Percentiles rank a stretch among this genome's conserved stretches.
These are phyloP conservation scores for Mycena venus DNA, from an alignment of 768 basidiomycete species.

Conservation along the genomic window DNA sequence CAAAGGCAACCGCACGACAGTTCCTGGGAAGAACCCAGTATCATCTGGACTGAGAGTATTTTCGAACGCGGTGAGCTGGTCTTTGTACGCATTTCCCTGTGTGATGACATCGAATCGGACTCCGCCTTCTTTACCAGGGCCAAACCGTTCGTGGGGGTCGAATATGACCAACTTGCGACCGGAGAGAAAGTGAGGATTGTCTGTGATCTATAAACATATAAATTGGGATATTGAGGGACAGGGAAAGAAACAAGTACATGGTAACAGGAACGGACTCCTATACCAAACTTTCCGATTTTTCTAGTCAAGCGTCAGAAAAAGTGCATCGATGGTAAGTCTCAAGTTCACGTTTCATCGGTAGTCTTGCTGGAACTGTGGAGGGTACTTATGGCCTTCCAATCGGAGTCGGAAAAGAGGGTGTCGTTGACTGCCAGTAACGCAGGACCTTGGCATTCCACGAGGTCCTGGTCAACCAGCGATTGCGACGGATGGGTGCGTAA, in stretches of 20 bases:
- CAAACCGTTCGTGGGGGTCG: constrained; percentile 43
- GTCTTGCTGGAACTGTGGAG: constrained; percentile 46
- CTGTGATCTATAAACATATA: constrained; percentile 45
- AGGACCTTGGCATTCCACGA: constrained; percentile 42
- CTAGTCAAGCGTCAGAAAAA: constrained; percentile 23
- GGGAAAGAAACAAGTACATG: constrained; percentile 35
- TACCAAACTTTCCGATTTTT: constrained; percentile 48
- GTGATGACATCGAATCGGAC: constrained; percentile 23
- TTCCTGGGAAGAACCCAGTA: constrained; percentile 27
- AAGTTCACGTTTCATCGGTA: constrained; percentile 40
- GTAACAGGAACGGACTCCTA: constrained; percentile 47
- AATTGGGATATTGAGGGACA: not conserved
- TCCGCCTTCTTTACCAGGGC: constrained; percentile 31
- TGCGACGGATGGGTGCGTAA: constrained; percentile 34
- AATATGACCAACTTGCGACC: constrained; percentile 41
- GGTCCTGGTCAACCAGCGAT: constrained; percentile 32
- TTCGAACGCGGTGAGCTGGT: constrained; percentile 43
- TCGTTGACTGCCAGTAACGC: constrained; percentile 46
- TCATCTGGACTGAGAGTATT: constrained; percentile 3
- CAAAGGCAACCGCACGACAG: constrained; percentile 47
- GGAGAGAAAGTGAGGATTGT: constrained; percentile 47
- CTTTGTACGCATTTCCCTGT: constrained; percentile 13
- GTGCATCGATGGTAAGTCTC: not conserved
- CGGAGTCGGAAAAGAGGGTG: constrained; percentile 38
- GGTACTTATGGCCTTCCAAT: constrained; percentile 44